Conservation (phyloP, 176 grass and related monocot species). For the Secale cereale region DNA sequence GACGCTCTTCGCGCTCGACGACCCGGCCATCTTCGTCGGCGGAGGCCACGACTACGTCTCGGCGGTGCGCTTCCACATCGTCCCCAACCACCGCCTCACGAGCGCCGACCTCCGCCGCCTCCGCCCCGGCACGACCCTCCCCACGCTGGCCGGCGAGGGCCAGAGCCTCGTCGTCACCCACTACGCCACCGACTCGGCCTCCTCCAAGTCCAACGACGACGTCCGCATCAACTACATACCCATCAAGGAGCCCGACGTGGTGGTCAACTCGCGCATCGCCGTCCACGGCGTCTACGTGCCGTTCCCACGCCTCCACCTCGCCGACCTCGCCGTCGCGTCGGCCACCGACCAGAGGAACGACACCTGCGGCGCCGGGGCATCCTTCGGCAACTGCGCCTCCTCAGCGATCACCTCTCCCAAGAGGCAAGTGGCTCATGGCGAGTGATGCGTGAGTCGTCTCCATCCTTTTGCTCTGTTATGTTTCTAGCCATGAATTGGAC, state of each 20-base stretch:
- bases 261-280: conserved; percentile 66
- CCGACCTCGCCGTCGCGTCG: conserved; percentile 42
- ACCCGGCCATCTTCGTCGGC: conserved; percentile 58
- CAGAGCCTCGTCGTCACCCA: conserved; percentile 61
- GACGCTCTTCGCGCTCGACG: conserved; percentile 78
- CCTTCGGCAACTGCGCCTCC: conserved; percentile 19
- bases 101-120: conserved; percentile 45
- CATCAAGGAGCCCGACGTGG: conserved; percentile 58
- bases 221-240: conserved; percentile 75
- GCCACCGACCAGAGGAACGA: background rate
- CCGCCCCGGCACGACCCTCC: conserved; percentile 47
- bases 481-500: background rate
- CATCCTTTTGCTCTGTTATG: background rate
- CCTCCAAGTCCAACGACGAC: conserved; percentile 11
- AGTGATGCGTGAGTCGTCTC: conserved; percentile 30
- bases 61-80: conserved; percentile 59
- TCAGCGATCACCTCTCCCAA: conserved; percentile 13
- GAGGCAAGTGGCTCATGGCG: background rate
- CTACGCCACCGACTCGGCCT: background rate
- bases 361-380: conserved; percentile 2
- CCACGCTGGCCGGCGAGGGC: conserved; percentile 50
- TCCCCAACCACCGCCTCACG: conserved; percentile 54
- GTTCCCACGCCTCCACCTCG: conserved; percentile 61
- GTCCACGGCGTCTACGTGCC: conserved; percentile 54
- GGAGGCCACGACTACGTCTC: conserved; percentile 65